Evolutionary conservation across 2,329 filamentous ascomycete genomes (phyloP).

Genomic region (Stachybotrys echinatus): DNA sequence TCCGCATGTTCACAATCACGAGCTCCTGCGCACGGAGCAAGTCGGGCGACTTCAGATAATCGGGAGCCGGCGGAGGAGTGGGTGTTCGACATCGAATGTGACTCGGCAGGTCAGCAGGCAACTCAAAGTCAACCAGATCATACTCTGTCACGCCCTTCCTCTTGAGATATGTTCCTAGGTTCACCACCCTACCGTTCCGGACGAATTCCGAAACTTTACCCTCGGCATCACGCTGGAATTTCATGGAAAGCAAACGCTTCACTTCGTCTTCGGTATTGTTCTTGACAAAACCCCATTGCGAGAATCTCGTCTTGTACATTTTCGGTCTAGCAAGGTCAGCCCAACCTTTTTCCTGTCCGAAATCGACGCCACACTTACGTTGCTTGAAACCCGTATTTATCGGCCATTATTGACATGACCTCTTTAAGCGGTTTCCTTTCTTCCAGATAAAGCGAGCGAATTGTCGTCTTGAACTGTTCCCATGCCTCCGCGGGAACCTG

Average conservation of each 20-base stretch:
- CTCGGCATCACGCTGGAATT: slow-evolving; percentile 46
- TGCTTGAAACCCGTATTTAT: slow-evolving; percentile 41
- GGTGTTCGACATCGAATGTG: slow-evolving; percentile 40
- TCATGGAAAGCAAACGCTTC: slow-evolving; percentile 43
- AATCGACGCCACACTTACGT: slow-evolving; percentile 33
- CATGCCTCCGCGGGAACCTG: slow-evolving; percentile 40
- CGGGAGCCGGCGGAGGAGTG: slow-evolving; percentile 35
- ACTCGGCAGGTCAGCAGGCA: slow-evolving; percentile 34
- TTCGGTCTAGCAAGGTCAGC: slow-evolving; percentile 33
- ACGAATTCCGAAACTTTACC: slow-evolving; percentile 49
- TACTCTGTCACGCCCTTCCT: slow-evolving; percentile 49
- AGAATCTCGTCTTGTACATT: slow-evolving; percentile 52
- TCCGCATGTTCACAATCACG: slow-evolving; percentile 36
- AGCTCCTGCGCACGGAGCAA: slow-evolving; percentile 38
- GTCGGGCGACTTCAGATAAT: slow-evolving; percentile 36
- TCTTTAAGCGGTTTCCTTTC: slow-evolving; percentile 46
- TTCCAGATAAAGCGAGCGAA: slow-evolving; percentile 40
- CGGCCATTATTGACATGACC: slow-evolving; percentile 46
- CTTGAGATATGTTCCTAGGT: slow-evolving; percentile 46
- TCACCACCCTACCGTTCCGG: slow-evolving; percentile 46
- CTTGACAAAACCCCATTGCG: slow-evolving; percentile 50
- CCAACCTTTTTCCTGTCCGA: background rate
- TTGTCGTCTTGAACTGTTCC: slow-evolving; percentile 41
- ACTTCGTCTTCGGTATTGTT: slow-evolving; percentile 51
- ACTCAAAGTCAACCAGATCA: slow-evolving; percentile 42